Evolutionary conservation across 2,329 filamentous ascomycete genomes (phyloP).

Genomic region (Venturia pyrina): DNA sequence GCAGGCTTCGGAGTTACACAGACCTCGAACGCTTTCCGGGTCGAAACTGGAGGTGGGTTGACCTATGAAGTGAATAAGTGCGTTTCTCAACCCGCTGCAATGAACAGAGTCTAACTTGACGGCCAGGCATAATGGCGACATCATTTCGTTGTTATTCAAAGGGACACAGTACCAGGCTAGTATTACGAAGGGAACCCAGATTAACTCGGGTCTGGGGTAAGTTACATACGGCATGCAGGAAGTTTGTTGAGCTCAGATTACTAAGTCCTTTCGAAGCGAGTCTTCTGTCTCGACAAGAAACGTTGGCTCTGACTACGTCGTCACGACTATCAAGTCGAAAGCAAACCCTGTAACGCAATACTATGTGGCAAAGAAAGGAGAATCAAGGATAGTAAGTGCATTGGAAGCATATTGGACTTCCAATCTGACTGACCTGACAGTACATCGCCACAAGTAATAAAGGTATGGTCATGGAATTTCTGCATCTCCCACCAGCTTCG

Average conservation of each 20-base stretch:
- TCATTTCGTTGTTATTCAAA: neutral
- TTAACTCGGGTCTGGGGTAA: slow-evolving; percentile 49
- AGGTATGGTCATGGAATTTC: slow-evolving; percentile 16
- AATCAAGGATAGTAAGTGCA: slow-evolving; percentile 39
- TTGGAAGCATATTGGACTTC: neutral
- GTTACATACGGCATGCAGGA: slow-evolving; percentile 24
- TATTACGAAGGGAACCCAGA: slow-evolving; percentile 40
- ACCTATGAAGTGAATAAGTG: slow-evolving; percentile 4
- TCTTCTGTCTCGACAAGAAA: slow-evolving; percentile 5
- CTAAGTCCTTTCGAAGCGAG: slow-evolving; percentile 19
- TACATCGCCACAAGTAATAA: slow-evolving; percentile 49
- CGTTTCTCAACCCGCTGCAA: neutral
- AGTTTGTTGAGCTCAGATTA: neutral
- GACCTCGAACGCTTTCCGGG: neutral
- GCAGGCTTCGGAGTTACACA: slow-evolving; percentile 7
- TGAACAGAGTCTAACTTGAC: neutral
- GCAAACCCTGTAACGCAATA: slow-evolving; percentile 58
- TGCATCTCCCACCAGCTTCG: neutral
- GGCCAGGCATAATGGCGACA: neutral
- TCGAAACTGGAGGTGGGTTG: slow-evolving; percentile 4
- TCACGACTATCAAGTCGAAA: slow-evolving; percentile 28
- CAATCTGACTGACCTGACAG: neutral
- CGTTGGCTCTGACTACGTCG: neutral
- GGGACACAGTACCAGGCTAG: slow-evolving; percentile 3
- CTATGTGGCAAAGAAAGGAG: slow-evolving; percentile 50